Percentiles rank a stretch among this genome's conserved stretches.
These are phyloP conservation scores for Endothia cerciana DNA, from an alignment of 2,329 filamentous ascomycete genomes.

Conservation along the genomic window DNA sequence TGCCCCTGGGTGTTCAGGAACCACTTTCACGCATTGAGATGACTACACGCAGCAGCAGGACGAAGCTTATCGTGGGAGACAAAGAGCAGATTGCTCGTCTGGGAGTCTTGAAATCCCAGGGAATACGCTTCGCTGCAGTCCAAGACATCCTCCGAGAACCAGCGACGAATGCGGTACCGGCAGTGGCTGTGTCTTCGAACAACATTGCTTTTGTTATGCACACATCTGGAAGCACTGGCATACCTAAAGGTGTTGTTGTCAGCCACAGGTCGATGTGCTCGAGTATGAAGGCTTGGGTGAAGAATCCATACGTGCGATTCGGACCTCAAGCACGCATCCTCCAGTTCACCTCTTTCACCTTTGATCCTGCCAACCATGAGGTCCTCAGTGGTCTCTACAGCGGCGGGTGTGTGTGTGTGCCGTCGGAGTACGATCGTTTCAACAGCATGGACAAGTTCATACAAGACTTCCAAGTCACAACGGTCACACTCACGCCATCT, in stretches of 20 bases:
- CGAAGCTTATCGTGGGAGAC: background rate
- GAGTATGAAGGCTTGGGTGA: constrained; percentile 47
- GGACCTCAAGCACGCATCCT: constrained; percentile 47
- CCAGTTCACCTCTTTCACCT: constrained; percentile 57
- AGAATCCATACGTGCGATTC: constrained; percentile 46
- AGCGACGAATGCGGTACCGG: constrained; percentile 25
- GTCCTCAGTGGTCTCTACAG: constrained; percentile 53
- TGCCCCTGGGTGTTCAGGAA: constrained; percentile 29
- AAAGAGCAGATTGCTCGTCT: background rate
- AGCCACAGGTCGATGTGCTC: constrained; percentile 43
- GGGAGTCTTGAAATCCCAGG: background rate
- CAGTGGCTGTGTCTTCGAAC: background rate
- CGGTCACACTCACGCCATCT: constrained; percentile 33
- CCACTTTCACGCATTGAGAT: background rate
- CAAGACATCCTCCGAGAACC: background rate
- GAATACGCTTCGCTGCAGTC: background rate
- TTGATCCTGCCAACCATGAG: constrained; percentile 59
- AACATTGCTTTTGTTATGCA: constrained; percentile 61
- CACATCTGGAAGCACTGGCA: constrained; percentile 73
- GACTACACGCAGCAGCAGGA: background rate
- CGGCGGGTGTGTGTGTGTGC: constrained; percentile 21
- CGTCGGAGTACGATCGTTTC: constrained; percentile 37
- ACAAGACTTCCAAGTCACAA: constrained; percentile 28
- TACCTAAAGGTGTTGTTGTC: constrained; percentile 68
- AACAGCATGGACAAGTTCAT: constrained; percentile 40